Percentiles rank a stretch among this genome's conserved stretches.
Evolutionary conservation across 352 stramenopile genomes (phyloP).

Genomic region (Thalassiosira hispida): DNA sequence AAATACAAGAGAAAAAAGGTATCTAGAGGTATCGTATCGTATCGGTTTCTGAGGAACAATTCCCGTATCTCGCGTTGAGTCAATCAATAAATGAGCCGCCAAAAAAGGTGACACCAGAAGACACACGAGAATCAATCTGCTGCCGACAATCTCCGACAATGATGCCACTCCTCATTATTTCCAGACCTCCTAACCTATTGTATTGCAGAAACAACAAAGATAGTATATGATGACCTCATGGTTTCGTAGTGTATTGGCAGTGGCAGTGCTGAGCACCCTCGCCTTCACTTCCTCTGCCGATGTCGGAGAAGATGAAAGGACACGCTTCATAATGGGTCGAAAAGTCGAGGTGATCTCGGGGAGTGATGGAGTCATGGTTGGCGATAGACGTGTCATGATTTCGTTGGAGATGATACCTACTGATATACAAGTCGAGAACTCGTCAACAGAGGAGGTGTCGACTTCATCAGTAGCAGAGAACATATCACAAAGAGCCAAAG

Average conservation of each 20-base stretch:
- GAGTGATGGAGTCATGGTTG: background rate
- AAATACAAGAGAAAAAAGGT: background rate
- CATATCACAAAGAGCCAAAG: background rate
- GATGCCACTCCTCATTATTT: too few species aligned
- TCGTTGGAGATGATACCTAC: too few species aligned
- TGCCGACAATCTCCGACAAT: too few species aligned
- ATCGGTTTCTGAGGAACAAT: too few species aligned
- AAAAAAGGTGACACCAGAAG: too few species aligned
- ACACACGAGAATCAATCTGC: too few species aligned
- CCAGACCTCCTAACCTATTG: too few species aligned
- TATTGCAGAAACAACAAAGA: too few species aligned
- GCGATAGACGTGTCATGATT: background rate
- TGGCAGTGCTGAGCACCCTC: background rate
- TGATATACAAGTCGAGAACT: background rate
- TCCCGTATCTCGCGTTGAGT: too few species aligned
- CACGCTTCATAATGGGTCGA: background rate
- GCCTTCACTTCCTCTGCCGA: background rate
- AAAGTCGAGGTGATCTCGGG: background rate
- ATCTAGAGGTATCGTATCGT: background rate
- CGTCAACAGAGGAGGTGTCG: too few species aligned
- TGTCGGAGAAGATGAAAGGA: background rate
- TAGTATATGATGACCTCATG: conserved; percentile 2
- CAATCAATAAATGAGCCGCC: too few species aligned
- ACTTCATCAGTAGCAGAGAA: background rate
- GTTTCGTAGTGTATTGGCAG: conserved; percentile 9